A percentile compares a stretch with the other conserved stretches of the same genome.
phyloP scores from a whole-genome alignment of 495 filamentous ascomycete genomes.

The Hypoxylon fragiforme region DNA sequence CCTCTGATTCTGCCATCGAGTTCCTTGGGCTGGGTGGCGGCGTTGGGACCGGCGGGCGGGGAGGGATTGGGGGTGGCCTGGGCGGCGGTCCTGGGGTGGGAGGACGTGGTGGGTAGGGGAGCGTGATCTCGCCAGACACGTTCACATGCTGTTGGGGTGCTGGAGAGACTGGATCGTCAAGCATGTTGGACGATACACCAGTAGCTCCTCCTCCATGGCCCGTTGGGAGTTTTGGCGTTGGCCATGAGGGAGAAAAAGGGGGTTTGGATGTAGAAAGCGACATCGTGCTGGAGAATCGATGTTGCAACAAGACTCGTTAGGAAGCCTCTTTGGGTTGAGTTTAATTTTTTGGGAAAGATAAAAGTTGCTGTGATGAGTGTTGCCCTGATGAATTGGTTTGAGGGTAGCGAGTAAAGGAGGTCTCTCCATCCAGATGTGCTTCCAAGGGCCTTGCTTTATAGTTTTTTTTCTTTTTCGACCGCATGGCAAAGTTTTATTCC shows the following conservation, averaged over 20 bases:
- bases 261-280: no score
- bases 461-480: background rate
- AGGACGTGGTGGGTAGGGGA: constrained; percentile 37
- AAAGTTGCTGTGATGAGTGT: constrained; percentile 3
- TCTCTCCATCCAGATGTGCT: constrained; percentile 4
- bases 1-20: constrained; percentile 1
- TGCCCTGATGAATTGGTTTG: no score
- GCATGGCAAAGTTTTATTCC: constrained; percentile 2
- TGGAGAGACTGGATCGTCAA: background rate
- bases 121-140: constrained; percentile 9
- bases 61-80: constrained; percentile 34
- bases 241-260: background rate
- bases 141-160: background rate
- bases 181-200: no score
- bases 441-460: constrained; percentile 21
- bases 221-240: background rate
- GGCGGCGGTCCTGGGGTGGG: constrained; percentile 38
- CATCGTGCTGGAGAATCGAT: no score
- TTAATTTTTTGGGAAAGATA: no score
- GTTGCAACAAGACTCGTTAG: no score
- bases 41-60: constrained; percentile 36
- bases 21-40: constrained; percentile 35
- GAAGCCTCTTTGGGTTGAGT: no score
- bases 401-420: no score
- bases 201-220: background rate